Evolutionary conservation across 306 rosid genomes (phyloP).

Genomic region (Sophora flavescens): DNA sequence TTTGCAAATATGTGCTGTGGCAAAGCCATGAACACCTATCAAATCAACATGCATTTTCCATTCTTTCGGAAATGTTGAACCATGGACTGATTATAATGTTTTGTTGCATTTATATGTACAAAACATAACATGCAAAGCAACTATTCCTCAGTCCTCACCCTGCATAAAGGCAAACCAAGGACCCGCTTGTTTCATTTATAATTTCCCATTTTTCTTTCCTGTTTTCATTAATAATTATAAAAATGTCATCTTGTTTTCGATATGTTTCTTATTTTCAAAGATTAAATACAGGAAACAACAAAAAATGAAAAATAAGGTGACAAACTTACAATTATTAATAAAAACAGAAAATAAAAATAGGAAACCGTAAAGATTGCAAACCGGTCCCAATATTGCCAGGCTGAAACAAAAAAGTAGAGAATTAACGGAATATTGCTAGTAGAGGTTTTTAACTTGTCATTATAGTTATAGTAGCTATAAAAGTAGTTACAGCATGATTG

Average conservation of each 20-base stretch:
- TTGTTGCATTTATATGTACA: not conserved
- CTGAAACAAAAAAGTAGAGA: slow-evolving; percentile 13
- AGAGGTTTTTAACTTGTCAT: not conserved
- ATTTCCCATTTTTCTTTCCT: too few species aligned
- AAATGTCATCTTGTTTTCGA: too few species aligned
- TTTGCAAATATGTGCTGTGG: too few species aligned
- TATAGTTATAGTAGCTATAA: slow-evolving; percentile 4
- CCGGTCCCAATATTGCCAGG: too few species aligned
- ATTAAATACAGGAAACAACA: too few species aligned
- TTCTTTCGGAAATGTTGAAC: not conserved
- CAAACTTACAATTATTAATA: too few species aligned
- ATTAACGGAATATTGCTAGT: not conserved
- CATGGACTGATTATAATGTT: not conserved
- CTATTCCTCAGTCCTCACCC: not conserved
- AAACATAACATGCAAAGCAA: not conserved
- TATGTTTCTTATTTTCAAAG: too few species aligned
- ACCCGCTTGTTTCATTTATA: too few species aligned
- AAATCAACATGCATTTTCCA: not conserved
- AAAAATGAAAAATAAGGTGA: too few species aligned
- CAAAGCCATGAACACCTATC: not conserved
- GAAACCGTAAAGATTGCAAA: too few species aligned
- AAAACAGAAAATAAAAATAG: too few species aligned
- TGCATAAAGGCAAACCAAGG: not conserved
- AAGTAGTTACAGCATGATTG: slow-evolving; percentile 28
- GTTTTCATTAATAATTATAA: too few species aligned